phyloP scores from a whole-genome alignment of 2,329 filamentous ascomycete genomes.

The Gnomoniopsis sp. region DNA sequence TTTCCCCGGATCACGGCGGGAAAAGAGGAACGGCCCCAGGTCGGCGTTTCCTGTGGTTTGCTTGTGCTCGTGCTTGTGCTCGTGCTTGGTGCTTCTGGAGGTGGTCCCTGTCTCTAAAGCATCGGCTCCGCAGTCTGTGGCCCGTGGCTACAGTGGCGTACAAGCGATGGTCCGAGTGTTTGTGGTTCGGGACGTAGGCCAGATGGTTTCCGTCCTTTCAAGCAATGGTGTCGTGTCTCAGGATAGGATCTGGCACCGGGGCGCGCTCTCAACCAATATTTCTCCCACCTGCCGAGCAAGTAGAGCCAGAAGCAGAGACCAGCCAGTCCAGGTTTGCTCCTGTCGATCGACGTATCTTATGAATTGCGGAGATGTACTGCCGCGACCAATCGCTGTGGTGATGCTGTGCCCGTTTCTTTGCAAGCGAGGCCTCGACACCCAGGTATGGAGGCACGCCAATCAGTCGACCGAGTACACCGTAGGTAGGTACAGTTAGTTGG shows the following conservation, averaged over 20 bases:
- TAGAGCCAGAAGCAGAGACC: too few relatives aligned
- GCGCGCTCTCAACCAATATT: neutral
- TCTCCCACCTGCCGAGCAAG: too few relatives aligned
- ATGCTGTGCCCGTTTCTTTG: too few relatives aligned
- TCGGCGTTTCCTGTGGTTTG: neutral
- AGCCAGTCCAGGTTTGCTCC: too few relatives aligned
- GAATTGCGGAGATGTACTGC: too few relatives aligned
- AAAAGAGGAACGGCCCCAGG: conserved; percentile 10
- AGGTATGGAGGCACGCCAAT: too few relatives aligned
- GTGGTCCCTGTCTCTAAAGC: conserved; percentile 10
- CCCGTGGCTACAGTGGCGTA: too few relatives aligned
- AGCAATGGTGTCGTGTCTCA: neutral
- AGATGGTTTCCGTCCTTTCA: neutral
- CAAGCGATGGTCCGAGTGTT: neutral
- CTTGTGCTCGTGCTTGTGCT: neutral
- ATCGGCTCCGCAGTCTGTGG: neutral
- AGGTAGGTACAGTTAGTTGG: too few relatives aligned
- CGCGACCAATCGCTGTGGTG: too few relatives aligned
- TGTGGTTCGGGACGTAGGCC: neutral
- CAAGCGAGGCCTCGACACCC: too few relatives aligned
- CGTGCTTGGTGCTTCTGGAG: neutral
- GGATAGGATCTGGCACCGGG: neutral
- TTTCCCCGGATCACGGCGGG: conserved; percentile 11
- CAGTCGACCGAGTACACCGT: too few relatives aligned
- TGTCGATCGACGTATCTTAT: too few relatives aligned